phyloP scores from a whole-genome alignment of 2,329 filamentous ascomycete genomes.

The Colletotrichum trifolii region DNA sequence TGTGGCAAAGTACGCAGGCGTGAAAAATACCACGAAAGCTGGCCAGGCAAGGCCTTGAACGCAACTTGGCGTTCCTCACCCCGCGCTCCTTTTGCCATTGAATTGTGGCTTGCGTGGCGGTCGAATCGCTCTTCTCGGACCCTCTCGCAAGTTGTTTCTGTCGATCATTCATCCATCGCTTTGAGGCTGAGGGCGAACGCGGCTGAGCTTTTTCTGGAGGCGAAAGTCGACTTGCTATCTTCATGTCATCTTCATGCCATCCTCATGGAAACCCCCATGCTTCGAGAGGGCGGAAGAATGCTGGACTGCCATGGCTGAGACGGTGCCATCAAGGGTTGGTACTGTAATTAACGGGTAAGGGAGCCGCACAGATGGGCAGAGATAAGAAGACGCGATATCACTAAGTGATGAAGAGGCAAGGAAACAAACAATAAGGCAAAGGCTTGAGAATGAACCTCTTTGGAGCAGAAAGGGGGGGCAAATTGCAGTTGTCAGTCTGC shows the following conservation, averaged over 20 bases:
- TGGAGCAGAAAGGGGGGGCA: background rate
- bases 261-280: background rate
- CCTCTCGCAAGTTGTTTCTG: too few relatives aligned
- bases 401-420: background rate
- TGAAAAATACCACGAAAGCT: too few relatives aligned
- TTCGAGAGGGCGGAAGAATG: conserved; percentile 7
- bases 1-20: too few relatives aligned
- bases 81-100: too few relatives aligned
- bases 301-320: background rate
- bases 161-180: too few relatives aligned
- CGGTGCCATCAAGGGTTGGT: background rate
- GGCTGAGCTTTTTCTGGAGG: too few relatives aligned
- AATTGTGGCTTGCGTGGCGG: too few relatives aligned
- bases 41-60: too few relatives aligned
- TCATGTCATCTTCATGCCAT: background rate
- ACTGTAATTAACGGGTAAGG: conserved; percentile 6
- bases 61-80: too few relatives aligned
- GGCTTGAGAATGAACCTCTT: background rate
- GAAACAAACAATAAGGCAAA: conserved; percentile 8
- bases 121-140: too few relatives aligned
- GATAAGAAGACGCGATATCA: background rate
- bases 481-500: background rate
- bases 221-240: background rate
- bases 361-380: background rate
- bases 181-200: too few relatives aligned